Conservation (phyloP, 441 rosid genomes). For the California macrophylla region DNA sequence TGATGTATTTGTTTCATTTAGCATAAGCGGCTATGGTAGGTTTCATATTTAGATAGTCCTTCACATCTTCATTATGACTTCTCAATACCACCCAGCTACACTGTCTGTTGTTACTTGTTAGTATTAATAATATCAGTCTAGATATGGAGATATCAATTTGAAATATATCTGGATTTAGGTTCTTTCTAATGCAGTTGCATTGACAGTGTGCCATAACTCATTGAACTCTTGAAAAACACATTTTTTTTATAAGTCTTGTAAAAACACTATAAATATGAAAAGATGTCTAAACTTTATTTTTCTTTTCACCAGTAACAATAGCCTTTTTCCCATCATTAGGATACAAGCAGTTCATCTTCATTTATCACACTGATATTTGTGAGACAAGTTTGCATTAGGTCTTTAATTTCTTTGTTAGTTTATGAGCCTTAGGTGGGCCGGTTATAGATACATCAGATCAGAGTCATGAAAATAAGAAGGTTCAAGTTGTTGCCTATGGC, state of each 20-base stretch:
- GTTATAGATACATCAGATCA: background rate
- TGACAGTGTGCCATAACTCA: background rate
- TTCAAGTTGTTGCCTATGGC: background rate
- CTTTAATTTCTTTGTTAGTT: background rate
- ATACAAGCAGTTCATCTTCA: background rate
- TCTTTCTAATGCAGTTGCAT: background rate
- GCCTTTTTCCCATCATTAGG: background rate
- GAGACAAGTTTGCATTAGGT: no score
- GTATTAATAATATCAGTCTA: background rate
- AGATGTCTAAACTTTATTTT: background rate
- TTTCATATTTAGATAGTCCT: background rate
- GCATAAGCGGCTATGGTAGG: background rate
- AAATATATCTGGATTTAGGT: background rate
- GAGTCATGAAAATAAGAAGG: background rate
- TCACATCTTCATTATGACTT: background rate
- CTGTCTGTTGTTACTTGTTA: background rate
- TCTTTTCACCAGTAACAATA: background rate
- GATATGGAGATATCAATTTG: background rate
- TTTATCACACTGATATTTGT: no score
- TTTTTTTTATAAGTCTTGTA: no score
- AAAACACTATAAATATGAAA: background rate
- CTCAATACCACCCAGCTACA: background rate
- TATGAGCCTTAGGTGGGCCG: background rate
- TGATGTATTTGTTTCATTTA: background rate
- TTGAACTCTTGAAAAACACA: background rate